phyloP scores from a whole-genome alignment of 164 flowering plant genomes.

The Magnolia sinica region DNA sequence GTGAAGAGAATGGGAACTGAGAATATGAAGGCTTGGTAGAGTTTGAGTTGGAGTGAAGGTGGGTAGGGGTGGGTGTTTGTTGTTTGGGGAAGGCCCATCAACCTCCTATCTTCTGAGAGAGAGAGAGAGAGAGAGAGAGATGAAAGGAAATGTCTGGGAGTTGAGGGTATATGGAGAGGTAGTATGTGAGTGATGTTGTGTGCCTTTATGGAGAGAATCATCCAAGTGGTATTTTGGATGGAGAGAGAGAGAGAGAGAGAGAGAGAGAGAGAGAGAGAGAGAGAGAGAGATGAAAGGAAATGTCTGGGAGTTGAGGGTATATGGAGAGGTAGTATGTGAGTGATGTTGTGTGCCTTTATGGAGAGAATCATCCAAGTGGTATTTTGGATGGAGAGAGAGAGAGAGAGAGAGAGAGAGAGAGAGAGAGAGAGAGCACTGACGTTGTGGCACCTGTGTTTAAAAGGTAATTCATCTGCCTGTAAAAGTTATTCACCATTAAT shows the following conservation, averaged over 20 bases:
- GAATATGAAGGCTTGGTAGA: constrained; percentile 61
- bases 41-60: constrained; percentile 47
- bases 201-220: neutral
- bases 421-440: neutral
- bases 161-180: neutral
- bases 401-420: constrained; percentile 2
- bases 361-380: neutral
- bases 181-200: neutral
- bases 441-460: too few relatives aligned
- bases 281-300: neutral
- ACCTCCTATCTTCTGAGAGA: constrained; percentile 7
- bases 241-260: neutral
- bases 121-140: constrained; percentile 5
- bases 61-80: constrained; percentile 58
- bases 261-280: constrained; percentile 9
- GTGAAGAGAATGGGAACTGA: constrained; percentile 60
- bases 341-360: neutral
- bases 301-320: too few relatives aligned
- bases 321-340: neutral
- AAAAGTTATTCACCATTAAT: too few relatives aligned
- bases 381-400: neutral
- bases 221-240: too few relatives aligned
- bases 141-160: neutral
- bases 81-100: constrained; percentile 46
- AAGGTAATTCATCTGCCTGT: too few relatives aligned